Evolutionary conservation across 2,329 filamentous ascomycete genomes (phyloP), one percentile per base, ranked within the genome.

Genomic region (Ploettnerulaceae sp.): DNA sequence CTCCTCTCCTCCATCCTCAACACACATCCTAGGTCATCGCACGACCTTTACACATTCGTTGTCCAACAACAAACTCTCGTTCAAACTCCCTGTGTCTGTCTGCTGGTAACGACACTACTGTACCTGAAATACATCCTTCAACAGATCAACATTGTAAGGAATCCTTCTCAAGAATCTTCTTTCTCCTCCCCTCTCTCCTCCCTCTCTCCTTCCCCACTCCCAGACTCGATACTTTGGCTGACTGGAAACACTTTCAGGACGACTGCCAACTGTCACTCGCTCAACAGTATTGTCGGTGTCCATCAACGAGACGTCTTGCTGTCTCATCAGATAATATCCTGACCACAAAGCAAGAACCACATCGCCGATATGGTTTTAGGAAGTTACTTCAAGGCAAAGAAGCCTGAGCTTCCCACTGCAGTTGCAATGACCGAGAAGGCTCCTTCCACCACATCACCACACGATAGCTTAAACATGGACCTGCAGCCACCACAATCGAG

Each of bases 321-420:
- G 49, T 52, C 49, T 52, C 44, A 44, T 46, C 31, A 33, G 40
- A 29, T 9, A 45, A 43, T 26, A 48, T 33, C 39, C 38, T 51
- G 38, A 51, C 45, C 17, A 17, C 36, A 45, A 40, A 51, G 44
- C 37, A 53, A 56, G 18, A 52, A 57, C 6, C 58, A 53, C 9
- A 57, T 43, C 51, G 48, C 26, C 59, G 66, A 47, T 33, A 84
- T 84, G 81, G 80, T 79, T 49, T 59, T 84, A 51, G 72, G 70
- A 39, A 76, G 66, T 61, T 84, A 84, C 58, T 82, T 84, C 71
- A 81, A 77, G 67, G 68, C 74, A 34, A 69, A 71, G 45, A 71
- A 71, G 68, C 66, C 67, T 14, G 61, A 63, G 38, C 48, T 50
- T 15, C 11, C 33, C 7, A 29, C 46, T 14, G 52, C 11, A 50